A percentile compares a stretch with the other conserved stretches of the same genome.
Evolutionary conservation across 352 stramenopile species (phyloP).

Genomic region (Phytophthora idaei): DNA sequence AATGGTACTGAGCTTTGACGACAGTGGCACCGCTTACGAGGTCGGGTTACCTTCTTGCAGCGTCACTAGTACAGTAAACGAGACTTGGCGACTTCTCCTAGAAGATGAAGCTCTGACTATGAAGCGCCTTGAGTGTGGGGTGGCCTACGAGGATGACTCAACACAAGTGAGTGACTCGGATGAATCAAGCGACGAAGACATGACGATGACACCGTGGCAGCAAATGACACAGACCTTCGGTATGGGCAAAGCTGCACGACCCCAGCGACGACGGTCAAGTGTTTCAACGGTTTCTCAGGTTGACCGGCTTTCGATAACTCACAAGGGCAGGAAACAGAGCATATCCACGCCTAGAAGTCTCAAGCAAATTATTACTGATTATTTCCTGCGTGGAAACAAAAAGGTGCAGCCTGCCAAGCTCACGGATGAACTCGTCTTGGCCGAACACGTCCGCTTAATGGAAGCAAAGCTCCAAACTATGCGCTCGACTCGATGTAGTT

Average conservation of each 20-base stretch:
- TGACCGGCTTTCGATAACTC: slow-evolving; percentile 58
- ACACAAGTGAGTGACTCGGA: slow-evolving; percentile 86
- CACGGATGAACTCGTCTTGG: slow-evolving; percentile 30
- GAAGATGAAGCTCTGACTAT: slow-evolving; percentile 54
- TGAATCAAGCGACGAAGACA: slow-evolving; percentile 76
- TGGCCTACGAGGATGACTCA: slow-evolving; percentile 79
- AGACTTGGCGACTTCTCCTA: slow-evolving; percentile 38
- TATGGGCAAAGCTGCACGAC: slow-evolving; percentile 53
- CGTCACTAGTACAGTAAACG: neutral
- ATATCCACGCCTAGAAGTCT: slow-evolving; percentile 57
- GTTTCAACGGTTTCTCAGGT: slow-evolving; percentile 70
- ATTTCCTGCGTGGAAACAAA: slow-evolving; percentile 66
- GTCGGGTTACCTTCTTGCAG: slow-evolving; percentile 3
- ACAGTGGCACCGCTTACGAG: slow-evolving; percentile 1
- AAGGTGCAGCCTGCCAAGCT: slow-evolving; percentile 63
- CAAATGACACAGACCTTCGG: slow-evolving; percentile 87
- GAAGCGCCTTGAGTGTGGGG: slow-evolving; percentile 76
- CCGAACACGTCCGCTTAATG: slow-evolving; percentile 47
- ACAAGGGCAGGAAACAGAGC: slow-evolving; percentile 58
- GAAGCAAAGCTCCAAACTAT: slow-evolving; percentile 35
- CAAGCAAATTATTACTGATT: slow-evolving; percentile 69
- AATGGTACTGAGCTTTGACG: slow-evolving; percentile 38
- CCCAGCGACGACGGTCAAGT: slow-evolving; percentile 53
- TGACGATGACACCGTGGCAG: slow-evolving; percentile 83
- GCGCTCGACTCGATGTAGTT: slow-evolving; percentile 27